Evolutionary conservation across 805 yeast species (phyloP).

Genomic region (Henningerozyma blattae): DNA sequence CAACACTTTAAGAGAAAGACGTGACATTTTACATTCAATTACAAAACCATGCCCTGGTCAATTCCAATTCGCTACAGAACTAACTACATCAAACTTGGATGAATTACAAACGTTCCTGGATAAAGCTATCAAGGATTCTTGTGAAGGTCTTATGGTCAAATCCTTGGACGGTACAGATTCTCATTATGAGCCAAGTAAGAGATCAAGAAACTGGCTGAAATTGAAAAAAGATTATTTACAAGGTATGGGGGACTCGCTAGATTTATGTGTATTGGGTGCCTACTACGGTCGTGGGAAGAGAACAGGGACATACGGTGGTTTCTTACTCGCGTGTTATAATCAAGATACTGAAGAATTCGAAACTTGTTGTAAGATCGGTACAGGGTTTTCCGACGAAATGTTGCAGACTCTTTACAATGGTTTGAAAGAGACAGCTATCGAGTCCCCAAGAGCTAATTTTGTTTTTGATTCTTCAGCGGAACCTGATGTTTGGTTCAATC

Average conservation of each 20-base stretch:
- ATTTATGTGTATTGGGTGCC: constrained; percentile 88
- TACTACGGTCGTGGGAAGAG: constrained; percentile 90
- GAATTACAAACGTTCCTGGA: constrained; percentile 80
- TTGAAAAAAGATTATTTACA: constrained; percentile 88
- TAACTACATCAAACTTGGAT: constrained; percentile 54
- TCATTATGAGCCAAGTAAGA: constrained; percentile 83
- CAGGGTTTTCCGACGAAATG: constrained; percentile 87
- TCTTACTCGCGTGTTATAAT: constrained; percentile 80
- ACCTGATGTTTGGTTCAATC: constrained; percentile 95
- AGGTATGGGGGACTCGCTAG: constrained; percentile 94
- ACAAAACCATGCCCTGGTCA: constrained; percentile 59
- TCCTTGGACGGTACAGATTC: constrained; percentile 72
- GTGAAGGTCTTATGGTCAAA: constrained; percentile 96
- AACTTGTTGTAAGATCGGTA: constrained; percentile 93
- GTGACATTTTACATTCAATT: constrained; percentile 44
- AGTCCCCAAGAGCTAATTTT: constrained; percentile 53
- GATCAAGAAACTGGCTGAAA: constrained; percentile 92
- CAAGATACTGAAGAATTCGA: constrained; percentile 87
- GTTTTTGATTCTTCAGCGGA: constrained; percentile 59
- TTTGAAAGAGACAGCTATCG: constrained; percentile 56
- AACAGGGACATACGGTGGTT: constrained; percentile 93
- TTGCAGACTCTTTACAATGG: constrained; percentile 46
- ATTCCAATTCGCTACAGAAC: constrained; percentile 66
- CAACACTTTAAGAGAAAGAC: constrained; percentile 56
- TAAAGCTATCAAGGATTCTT: constrained; percentile 75